phyloP scores from a whole-genome alignment of 306 rosid species.

The Ormosia emarginata region DNA sequence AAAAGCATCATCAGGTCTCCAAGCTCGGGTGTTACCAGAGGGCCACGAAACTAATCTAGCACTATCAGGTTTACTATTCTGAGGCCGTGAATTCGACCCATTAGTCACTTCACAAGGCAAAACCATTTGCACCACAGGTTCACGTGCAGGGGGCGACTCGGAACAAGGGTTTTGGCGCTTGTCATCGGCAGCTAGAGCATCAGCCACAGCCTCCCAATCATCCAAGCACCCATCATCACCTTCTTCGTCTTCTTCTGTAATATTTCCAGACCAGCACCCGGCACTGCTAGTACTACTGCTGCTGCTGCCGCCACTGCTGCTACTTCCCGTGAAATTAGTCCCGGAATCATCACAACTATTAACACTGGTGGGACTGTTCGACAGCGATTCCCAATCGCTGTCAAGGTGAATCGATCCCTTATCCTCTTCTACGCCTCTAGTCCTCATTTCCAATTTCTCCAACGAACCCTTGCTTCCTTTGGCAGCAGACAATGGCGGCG shows the following conservation, averaged over 20 bases:
- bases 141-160: conserved; percentile 37
- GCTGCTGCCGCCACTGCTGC: conserved; percentile 51
- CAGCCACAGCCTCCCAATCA: conserved; percentile 99
- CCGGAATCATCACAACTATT: conserved; percentile 47
- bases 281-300: conserved; percentile 58
- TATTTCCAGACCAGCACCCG: conserved; percentile 80
- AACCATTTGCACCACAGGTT: conserved; percentile 30
- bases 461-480: conserved; percentile 39
- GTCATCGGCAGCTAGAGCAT: conserved; percentile 85
- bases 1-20: conserved; percentile 90
- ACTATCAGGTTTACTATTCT: conserved; percentile 33
- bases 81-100: conserved; percentile 27
- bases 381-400: conserved; percentile 59
- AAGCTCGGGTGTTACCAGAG: conserved; percentile 53
- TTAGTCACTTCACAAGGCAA: conserved; percentile 27
- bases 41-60: conserved; percentile 37
- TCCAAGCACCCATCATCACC: conserved; percentile 87
- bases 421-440: conserved; percentile 38
- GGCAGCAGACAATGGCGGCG: background rate
- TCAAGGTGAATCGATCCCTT: conserved; percentile 48
- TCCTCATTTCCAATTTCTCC: conserved; percentile 45
- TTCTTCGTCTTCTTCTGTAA: conserved; percentile 59
- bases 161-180: conserved; percentile 39
- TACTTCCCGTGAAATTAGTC: conserved; percentile 67
- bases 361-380: conserved; percentile 56